Evolutionary conservation across 2,329 filamentous ascomycete genomes (phyloP), one percentile per base, ranked within the genome.

Genomic region (Seiridium cupressi): DNA sequence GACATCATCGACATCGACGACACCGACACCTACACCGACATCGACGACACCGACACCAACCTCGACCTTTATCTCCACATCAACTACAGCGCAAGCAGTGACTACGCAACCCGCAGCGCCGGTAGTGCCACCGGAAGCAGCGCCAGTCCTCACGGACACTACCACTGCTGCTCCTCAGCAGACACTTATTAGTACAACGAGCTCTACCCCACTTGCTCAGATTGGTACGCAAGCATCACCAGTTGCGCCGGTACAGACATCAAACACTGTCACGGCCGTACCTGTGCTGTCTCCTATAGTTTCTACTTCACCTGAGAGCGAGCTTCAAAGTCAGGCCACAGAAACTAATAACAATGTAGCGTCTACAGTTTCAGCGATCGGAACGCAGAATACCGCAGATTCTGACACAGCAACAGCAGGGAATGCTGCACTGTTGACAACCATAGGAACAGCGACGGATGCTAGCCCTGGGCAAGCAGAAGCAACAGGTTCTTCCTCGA

Each of bases 171-270:
- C 46, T 42, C 44, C 49, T 53, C 38, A 58, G 60, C 69, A 64
- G 58, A 67, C 62, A 64, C 61, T 65, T 57, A 66, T 70, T 62
- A 77, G 74, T 76, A 77, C 75, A 72, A 72, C 73, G 65, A 76
- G 67, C 62, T 63, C 65, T 65, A 60, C 59, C 55, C 65, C 70
- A 66, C 62, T 70, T 69, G 65, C 61, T 60, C 60, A 64, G 61
- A 63, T 65, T 60, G 57, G 57, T 62, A 60, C 58, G 46, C 61
- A 59, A 65, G 57, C 65, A 59, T 62, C 62, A 60, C 62, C 57
- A 44, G 66, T 8, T 46, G 31, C 59, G 48, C 11, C 62, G n/a
- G 10, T 58, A 26, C 48, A 61, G 60, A 54, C 60, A 31, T 10
- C 60, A 38, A 48, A n/a, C 44, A 38, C 54, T 53, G 36, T 51